Evolutionary conservation across 2,329 filamentous ascomycete species (phyloP).

Genomic region (Stagonosporopsis chrysanthemi): DNA sequence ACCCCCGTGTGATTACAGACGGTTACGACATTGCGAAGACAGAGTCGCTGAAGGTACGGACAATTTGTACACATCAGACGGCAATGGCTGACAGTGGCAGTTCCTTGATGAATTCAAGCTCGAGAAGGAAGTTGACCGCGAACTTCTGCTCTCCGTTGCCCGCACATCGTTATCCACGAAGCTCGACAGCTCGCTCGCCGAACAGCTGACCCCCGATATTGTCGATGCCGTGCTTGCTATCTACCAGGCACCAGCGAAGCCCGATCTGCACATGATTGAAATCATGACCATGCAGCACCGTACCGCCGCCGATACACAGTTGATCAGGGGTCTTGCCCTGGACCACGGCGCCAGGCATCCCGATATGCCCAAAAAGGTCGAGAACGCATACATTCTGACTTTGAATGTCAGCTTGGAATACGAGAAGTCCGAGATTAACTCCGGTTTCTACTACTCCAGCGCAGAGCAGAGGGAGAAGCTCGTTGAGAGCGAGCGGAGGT

Average conservation of each 20-base stretch:
- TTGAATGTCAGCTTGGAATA: conserved; percentile 98
- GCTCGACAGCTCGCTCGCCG: conserved; percentile 85
- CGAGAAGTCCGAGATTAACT: conserved; percentile 99
- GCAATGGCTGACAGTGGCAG: conserved; percentile 53
- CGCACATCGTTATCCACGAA: conserved; percentile 95
- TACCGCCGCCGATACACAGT: conserved; percentile 91
- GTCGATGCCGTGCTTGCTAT: conserved; percentile 97
- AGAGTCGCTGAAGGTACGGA: conserved; percentile 80
- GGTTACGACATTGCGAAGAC: conserved; percentile 97
- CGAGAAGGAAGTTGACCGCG: conserved; percentile 84
- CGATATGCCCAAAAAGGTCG: conserved; percentile 95
- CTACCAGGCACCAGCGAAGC: conserved; percentile 86
- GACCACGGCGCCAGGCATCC: conserved; percentile 97
- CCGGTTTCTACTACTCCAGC: conserved; percentile 96
- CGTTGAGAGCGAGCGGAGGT: conserved; percentile 94
- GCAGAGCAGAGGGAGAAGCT: conserved; percentile 97
- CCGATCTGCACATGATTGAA: conserved; percentile 98
- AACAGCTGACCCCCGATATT: conserved; percentile 91
- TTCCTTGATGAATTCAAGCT: conserved; percentile 97
- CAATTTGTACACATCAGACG: not conserved
- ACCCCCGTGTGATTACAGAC: conserved; percentile 95
- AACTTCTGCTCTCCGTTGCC: conserved; percentile 91
- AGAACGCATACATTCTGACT: conserved; percentile 94
- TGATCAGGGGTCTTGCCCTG: conserved; percentile 89
- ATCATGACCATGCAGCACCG: conserved; percentile 99